A percentile compares a stretch with the other conserved stretches of the same genome.
These are phyloP conservation scores for Aegilops speltoides DNA, from an alignment of 176 grass and related monocot species.

Conservation along the genomic window DNA sequence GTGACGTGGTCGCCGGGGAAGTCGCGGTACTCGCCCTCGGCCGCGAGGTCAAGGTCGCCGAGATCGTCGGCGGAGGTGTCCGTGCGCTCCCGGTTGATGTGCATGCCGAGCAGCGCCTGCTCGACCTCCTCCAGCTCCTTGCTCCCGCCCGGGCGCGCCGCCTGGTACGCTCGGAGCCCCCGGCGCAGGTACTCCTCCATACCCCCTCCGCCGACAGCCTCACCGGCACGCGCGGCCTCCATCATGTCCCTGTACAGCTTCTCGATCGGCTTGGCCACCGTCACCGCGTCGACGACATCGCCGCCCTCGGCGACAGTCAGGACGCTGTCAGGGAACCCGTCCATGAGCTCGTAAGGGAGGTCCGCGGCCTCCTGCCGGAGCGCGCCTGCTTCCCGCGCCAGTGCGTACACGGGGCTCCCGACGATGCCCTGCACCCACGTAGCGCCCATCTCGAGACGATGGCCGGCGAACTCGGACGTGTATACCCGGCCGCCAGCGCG, in stretches of 20 bases:
- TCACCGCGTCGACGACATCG: constrained; percentile 41
- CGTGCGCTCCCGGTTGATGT: constrained; percentile 58
- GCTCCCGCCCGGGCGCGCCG: background rate
- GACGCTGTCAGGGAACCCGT: constrained; percentile 62
- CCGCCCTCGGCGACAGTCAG: constrained; percentile 74
- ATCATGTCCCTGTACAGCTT: constrained; percentile 67
- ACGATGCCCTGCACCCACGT: constrained; percentile 86
- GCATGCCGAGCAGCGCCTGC: constrained; percentile 65
- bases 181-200: constrained; percentile 59
- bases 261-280: constrained; percentile 44
- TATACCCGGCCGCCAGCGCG: constrained; percentile 73
- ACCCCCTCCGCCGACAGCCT: constrained; percentile 5
- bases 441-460: constrained; percentile 81
- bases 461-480: constrained; percentile 64
- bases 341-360: constrained; percentile 82
- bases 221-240: constrained; percentile 60
- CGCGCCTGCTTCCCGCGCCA: constrained; percentile 53
- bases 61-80: constrained; percentile 74
- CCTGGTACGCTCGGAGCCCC: constrained; percentile 58
- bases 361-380: background rate
- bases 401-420: constrained; percentile 72
- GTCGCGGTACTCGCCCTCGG: constrained; percentile 86
- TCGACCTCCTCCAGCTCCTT: constrained; percentile 50
- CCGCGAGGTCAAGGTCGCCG: constrained; percentile 57
- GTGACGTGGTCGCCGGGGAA: constrained; percentile 88